Percentiles rank a stretch among this genome's conserved stretches.
These are phyloP conservation scores for Amanita jacksonii DNA, from an alignment of 768 basidiomycete genomes.

Conservation along the genomic window DNA sequence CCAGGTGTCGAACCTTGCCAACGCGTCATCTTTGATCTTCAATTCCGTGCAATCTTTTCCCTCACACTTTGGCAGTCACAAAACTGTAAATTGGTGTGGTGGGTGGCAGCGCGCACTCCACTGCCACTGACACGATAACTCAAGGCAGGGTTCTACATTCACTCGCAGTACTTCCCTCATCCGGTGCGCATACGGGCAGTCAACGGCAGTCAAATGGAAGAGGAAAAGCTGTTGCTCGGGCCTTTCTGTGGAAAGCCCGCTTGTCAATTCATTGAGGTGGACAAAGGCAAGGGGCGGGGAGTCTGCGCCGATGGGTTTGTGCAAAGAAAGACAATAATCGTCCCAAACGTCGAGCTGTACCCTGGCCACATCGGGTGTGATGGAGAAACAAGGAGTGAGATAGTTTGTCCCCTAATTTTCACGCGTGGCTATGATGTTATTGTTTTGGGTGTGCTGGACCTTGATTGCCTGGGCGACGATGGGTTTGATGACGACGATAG, in stretches of 20 bases:
- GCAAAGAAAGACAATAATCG: slow-evolving; percentile 47
- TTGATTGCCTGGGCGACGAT: slow-evolving; percentile 66
- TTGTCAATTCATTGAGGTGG: slow-evolving; percentile 68
- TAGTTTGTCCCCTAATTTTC: slow-evolving; percentile 70
- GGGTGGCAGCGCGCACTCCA: slow-evolving; percentile 20
- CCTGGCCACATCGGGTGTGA: slow-evolving; percentile 96
- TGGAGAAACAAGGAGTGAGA: slow-evolving; percentile 81
- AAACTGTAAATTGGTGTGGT: slow-evolving; percentile 94
- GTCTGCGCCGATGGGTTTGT: slow-evolving; percentile 81
- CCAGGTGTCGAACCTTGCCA: slow-evolving; percentile 82
- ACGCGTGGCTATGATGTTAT: slow-evolving; percentile 20
- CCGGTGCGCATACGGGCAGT: slow-evolving; percentile 22
- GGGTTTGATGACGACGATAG: slow-evolving; percentile 76
- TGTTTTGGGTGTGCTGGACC: slow-evolving; percentile 61
- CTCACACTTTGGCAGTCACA: slow-evolving; percentile 51
- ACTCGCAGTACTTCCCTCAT: slow-evolving; percentile 50
- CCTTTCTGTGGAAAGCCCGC: slow-evolving; percentile 91
- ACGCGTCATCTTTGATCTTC: slow-evolving; percentile 75
- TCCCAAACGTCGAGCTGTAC: slow-evolving; percentile 68
- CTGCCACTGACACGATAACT: neutral
- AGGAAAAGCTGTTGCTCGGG: slow-evolving; percentile 49
- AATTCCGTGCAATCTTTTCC: slow-evolving; percentile 64
- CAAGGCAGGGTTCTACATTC: slow-evolving; percentile 70
- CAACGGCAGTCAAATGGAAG: slow-evolving; percentile 10
- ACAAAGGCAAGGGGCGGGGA: slow-evolving; percentile 48